phyloP scores from a whole-genome alignment of 768 basidiomycete genomes.

The Boletus vermiculosoides region DNA sequence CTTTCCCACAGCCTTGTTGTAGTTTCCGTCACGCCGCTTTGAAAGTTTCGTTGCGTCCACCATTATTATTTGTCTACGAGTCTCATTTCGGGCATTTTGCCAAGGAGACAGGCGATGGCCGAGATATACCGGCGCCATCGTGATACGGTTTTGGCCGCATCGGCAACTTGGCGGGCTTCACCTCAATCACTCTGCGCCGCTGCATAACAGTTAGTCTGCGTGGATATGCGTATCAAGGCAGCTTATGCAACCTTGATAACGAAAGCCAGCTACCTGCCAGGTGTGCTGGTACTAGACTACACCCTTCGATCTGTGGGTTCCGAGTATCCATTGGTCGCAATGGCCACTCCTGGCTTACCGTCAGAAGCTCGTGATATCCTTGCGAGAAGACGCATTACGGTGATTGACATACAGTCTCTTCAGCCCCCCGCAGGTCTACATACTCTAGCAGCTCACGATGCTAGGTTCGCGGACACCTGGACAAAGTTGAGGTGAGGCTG shows the following conservation, averaged over 20 bases:
- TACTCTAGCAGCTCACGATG: slow-evolving; percentile 36
- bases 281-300: slow-evolving; percentile 53
- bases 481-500: slow-evolving; percentile 50
- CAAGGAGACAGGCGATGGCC: not conserved
- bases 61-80: not conserved
- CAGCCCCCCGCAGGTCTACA: slow-evolving; percentile 45
- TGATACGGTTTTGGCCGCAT: not conserved
- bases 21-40: not conserved
- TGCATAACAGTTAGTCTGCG: not conserved
- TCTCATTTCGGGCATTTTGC: not conserved
- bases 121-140: not conserved
- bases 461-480: slow-evolving; percentile 64
- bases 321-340: slow-evolving; percentile 75
- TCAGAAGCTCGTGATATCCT: slow-evolving; percentile 52
- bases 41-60: not conserved
- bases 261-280: slow-evolving; percentile 54
- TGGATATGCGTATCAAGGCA: slow-evolving; percentile 37
- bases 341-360: slow-evolving; percentile 63
- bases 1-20: not conserved
- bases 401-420: slow-evolving; percentile 60
- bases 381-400: slow-evolving; percentile 47
- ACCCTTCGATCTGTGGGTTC: slow-evolving; percentile 53
- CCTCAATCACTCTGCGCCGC: not conserved
- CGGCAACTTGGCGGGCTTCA: not conserved
- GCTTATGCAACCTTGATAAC: slow-evolving; percentile 84